Conservation (phyloP, 2,329 filamentous ascomycete genomes). For the Podosphaera xanthii region DNA sequence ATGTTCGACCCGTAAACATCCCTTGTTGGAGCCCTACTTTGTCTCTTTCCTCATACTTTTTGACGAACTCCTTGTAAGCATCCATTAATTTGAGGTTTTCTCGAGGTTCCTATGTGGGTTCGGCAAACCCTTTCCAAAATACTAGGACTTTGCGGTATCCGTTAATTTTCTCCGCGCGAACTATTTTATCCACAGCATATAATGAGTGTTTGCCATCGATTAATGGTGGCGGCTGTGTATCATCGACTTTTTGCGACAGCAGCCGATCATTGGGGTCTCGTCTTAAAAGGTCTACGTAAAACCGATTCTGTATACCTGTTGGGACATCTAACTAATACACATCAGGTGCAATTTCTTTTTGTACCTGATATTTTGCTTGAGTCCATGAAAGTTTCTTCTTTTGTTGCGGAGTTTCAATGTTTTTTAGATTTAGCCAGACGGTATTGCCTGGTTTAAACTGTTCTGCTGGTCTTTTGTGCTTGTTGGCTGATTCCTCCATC, state of each 20-base stretch:
- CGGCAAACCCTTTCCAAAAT: neutral
- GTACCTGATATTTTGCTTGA: neutral
- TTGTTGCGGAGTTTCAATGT: neutral
- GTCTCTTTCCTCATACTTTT: too few species aligned
- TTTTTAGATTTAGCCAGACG: conserved; percentile 1
- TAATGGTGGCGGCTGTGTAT: neutral
- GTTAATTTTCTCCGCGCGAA: neutral
- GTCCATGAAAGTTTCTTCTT: conserved; percentile 1
- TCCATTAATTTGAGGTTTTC: neutral
- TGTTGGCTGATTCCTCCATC: neutral
- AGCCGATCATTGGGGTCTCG: neutral
- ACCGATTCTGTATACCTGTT: conserved; percentile 1
- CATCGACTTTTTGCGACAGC: conserved; percentile 1
- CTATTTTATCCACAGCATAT: neutral
- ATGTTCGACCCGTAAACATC: neutral
- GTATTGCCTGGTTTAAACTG: neutral
- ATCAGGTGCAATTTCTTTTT: neutral
- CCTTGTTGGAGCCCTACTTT: too few species aligned
- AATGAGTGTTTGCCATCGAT: neutral
- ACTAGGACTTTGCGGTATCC: neutral
- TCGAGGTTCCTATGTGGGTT: neutral
- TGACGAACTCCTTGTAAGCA: neutral
- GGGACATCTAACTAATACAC: neutral
- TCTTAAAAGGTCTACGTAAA: neutral
- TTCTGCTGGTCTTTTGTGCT: neutral